phyloP scores from a whole-genome alignment of 345 rosid species.

The Passiflora organensis region DNA sequence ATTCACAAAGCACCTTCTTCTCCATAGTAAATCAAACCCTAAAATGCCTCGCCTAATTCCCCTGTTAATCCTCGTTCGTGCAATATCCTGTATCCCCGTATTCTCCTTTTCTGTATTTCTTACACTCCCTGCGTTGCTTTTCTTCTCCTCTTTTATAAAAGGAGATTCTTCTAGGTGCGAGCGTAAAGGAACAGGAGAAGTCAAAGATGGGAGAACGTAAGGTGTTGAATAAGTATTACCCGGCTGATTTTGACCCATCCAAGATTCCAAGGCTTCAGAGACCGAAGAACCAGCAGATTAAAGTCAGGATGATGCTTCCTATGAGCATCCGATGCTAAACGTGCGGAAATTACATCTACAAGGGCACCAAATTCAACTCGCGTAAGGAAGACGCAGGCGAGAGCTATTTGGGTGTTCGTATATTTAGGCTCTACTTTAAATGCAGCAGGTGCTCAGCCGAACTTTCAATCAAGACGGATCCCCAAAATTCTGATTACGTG shows the following conservation, averaged over 20 bases:
- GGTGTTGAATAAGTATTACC: constrained; percentile 84
- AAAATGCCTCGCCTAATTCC: no score
- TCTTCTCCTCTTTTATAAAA: no score
- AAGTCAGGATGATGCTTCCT: constrained; percentile 93
- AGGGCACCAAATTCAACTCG: constrained; percentile 90
- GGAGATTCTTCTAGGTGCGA: no score
- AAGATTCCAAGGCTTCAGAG: constrained; percentile 66
- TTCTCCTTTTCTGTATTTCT: no score
- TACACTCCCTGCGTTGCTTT: no score
- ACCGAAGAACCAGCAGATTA: constrained; percentile 85
- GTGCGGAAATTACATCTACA: constrained; percentile 85
- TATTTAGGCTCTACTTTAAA: constrained; percentile 84
- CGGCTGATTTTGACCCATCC: constrained; percentile 90
- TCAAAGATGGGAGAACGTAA: constrained; percentile 84
- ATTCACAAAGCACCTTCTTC: no score
- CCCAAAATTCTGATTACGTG: constrained; percentile 83
- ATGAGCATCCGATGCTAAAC: constrained; percentile 94
- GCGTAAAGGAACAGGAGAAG: background rate
- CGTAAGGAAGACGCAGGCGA: constrained; percentile 92
- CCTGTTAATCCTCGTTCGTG: no score
- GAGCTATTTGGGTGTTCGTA: constrained; percentile 87
- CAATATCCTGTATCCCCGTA: no score
- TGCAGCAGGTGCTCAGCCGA: constrained; percentile 94
- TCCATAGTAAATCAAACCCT: no score
- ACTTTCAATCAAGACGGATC: constrained; percentile 81